A percentile compares a stretch with the other conserved stretches of the same genome.
phyloP scores from a whole-genome alignment of 1,139 yeast genomes.

The Sugiyamaella japonica region DNA sequence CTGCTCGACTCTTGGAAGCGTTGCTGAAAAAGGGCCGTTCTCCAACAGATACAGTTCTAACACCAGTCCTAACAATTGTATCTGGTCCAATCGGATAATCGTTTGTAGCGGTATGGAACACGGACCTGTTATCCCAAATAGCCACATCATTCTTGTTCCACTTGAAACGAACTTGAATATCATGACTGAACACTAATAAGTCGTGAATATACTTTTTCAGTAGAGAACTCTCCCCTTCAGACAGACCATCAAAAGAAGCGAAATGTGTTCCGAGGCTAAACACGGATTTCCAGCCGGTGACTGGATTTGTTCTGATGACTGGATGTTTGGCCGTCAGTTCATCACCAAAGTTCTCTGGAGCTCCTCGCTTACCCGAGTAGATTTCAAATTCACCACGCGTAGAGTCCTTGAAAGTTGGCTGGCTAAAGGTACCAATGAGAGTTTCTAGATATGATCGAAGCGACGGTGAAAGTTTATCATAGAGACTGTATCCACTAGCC shows the following conservation, averaged over 20 bases:
- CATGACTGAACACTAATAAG: slow-evolving; percentile 44
- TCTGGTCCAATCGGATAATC: slow-evolving; percentile 31
- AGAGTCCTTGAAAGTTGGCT: slow-evolving; percentile 38
- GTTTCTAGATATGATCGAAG: slow-evolving; percentile 47
- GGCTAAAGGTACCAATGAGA: slow-evolving; percentile 35
- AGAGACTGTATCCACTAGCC: slow-evolving; percentile 51
- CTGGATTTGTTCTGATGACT: slow-evolving; percentile 50
- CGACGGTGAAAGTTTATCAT: slow-evolving; percentile 48
- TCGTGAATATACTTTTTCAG: slow-evolving; percentile 45
- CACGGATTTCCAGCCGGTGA: slow-evolving; percentile 52
- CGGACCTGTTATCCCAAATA: slow-evolving; percentile 41
- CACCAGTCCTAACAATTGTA: slow-evolving; percentile 18
- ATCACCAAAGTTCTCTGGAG: slow-evolving; percentile 37
- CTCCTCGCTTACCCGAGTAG: slow-evolving; percentile 41
- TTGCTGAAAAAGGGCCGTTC: slow-evolving; percentile 32
- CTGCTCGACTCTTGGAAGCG: slow-evolving; percentile 25
- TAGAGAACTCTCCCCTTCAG: slow-evolving; percentile 45
- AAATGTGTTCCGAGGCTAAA: slow-evolving; percentile 47
- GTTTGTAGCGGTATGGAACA: slow-evolving; percentile 36
- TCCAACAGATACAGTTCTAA: slow-evolving; percentile 31
- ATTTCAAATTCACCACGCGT: slow-evolving; percentile 36
- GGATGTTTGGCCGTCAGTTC: slow-evolving; percentile 44
- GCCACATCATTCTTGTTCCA: slow-evolving; percentile 62
- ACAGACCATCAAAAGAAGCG: slow-evolving; percentile 46
- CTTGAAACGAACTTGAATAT: slow-evolving; percentile 46